These are phyloP conservation scores for Diaporthe destruens DNA, from an alignment of 2,329 filamentous ascomycete genomes.

Conservation along the genomic window DNA sequence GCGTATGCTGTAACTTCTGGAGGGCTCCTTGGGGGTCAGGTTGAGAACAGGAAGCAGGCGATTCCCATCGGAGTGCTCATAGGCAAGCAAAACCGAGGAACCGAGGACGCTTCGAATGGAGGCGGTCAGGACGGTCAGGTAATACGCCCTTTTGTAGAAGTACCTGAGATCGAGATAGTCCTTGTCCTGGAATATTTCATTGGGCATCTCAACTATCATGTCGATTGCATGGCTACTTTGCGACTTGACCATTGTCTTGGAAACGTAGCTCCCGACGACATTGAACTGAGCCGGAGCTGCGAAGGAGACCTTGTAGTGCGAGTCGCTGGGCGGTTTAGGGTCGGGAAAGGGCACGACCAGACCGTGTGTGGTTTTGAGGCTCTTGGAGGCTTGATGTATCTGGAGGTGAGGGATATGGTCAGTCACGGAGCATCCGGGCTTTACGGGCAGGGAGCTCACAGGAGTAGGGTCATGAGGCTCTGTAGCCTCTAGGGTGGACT, in stretches of 20 bases:
- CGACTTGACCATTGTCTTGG: constrained; percentile 78
- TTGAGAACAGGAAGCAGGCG: constrained; percentile 77
- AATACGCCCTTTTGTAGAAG: constrained; percentile 95
- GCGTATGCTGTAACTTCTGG: constrained; percentile 69
- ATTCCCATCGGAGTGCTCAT: constrained; percentile 79
- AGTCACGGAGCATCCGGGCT: background rate
- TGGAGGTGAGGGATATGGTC: constrained; percentile 50
- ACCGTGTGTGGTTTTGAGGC: constrained; percentile 74
- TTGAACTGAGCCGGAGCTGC: constrained; percentile 83
- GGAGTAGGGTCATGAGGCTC: constrained; percentile 62
- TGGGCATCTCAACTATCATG: constrained; percentile 88
- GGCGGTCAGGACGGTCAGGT: constrained; percentile 83
- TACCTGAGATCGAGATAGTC: constrained; percentile 94
- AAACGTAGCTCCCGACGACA: constrained; percentile 87
- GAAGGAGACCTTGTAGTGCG: constrained; percentile 86
- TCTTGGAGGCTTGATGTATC: constrained; percentile 76
- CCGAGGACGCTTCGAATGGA: constrained; percentile 72
- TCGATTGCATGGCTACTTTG: constrained; percentile 75
- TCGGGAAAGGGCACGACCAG: constrained; percentile 86
- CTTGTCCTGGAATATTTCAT: constrained; percentile 86
- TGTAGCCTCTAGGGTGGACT: constrained; percentile 65
- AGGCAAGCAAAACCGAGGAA: constrained; percentile 69
- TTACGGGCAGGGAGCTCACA: constrained; percentile 54
- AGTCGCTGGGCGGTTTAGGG: constrained; percentile 80
- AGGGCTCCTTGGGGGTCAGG: constrained; percentile 49